Evolutionary conservation across 306 rosid genomes (phyloP).

Genomic region (Fagus crenata): DNA sequence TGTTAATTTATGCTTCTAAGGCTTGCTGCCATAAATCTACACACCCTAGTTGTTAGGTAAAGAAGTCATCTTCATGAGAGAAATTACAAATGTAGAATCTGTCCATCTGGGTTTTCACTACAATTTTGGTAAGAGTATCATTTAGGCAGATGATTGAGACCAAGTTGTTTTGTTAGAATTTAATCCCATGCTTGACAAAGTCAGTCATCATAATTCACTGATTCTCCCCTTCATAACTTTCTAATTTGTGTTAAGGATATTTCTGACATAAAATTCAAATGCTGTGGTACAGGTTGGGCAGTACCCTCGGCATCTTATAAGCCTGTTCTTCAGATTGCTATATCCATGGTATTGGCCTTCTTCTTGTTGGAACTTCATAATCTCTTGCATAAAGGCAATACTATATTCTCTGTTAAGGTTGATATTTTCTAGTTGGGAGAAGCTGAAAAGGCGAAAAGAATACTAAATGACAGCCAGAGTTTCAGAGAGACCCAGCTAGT

Average conservation of each 20-base stretch:
- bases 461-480: slow-evolving; percentile 16
- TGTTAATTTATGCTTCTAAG: background rate
- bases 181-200: background rate
- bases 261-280: background rate
- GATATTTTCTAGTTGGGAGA: slow-evolving; percentile 60
- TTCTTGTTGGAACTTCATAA: slow-evolving; percentile 82
- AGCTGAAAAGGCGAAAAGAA: slow-evolving; percentile 45
- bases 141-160: slow-evolving; percentile 1
- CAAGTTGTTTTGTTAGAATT: background rate
- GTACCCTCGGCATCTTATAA: slow-evolving; percentile 90
- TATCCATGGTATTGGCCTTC: slow-evolving; percentile 99
- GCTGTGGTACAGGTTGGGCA: slow-evolving; percentile 69
- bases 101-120: background rate
- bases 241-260: background rate
- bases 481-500: background rate
- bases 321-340: slow-evolving; percentile 86
- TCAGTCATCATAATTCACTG: background rate
- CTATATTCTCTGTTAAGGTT: slow-evolving; percentile 54
- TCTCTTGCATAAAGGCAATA: slow-evolving; percentile 55
- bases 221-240: background rate
- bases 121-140: background rate
- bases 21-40: background rate
- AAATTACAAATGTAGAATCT: background rate
- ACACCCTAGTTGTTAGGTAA: too few relatives aligned
- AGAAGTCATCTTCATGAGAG: background rate